phyloP scores from a whole-genome alignment of 208 protist species.

The Leishmania tropica region DNA sequence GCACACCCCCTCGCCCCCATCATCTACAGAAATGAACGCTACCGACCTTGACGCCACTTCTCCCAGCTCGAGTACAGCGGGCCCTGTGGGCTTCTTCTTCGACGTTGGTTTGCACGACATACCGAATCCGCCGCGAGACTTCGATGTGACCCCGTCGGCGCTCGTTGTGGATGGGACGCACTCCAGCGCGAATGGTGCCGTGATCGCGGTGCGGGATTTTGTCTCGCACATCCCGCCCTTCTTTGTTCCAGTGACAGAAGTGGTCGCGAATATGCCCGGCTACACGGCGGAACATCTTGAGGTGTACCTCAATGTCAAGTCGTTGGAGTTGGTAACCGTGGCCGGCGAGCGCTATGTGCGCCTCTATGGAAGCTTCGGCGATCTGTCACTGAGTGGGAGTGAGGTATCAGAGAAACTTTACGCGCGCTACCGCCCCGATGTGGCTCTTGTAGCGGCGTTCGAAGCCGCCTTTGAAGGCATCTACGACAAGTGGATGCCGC shows the following conservation, averaged over 20 bases:
- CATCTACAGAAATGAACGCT: neutral
- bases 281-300: constrained; percentile 88
- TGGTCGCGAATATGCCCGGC: constrained; percentile 78
- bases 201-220: constrained; percentile 78
- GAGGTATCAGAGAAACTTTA: constrained; percentile 65
- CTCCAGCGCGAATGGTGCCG: constrained; percentile 55
- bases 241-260: constrained; percentile 76
- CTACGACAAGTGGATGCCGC: constrained; percentile 78
- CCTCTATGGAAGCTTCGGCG: constrained; percentile 73
- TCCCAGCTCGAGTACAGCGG: neutral
- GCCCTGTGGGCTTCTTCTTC: constrained; percentile 82
- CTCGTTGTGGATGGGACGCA: constrained; percentile 30
- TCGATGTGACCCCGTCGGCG: constrained; percentile 64
- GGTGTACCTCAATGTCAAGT: constrained; percentile 59
- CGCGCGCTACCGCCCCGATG: constrained; percentile 50
- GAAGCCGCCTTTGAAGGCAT: constrained; percentile 58
- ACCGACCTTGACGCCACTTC: neutral
- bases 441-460: constrained; percentile 40
- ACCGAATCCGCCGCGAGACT: constrained; percentile 75
- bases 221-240: constrained; percentile 84
- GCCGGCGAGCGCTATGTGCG: constrained; percentile 63
- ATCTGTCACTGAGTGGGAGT: constrained; percentile 60
- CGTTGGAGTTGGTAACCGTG: constrained; percentile 77
- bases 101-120: constrained; percentile 63
- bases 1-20: neutral